Base-by-base conservation (phyloP, 805 yeast genomes). In the Starmerella tilneyi region DNA sequence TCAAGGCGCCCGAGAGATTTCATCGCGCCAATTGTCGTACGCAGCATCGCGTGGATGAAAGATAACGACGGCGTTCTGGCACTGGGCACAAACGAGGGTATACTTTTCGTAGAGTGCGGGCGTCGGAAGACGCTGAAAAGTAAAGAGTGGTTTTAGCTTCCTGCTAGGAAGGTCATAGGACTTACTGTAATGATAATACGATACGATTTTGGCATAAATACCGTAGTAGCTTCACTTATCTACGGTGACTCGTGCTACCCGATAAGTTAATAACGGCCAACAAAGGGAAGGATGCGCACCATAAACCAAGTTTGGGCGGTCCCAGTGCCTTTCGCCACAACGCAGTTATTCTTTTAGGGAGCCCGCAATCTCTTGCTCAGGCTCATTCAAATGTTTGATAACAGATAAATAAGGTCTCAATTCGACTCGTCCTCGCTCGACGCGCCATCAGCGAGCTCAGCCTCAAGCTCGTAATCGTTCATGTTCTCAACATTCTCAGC, bases 401-500 rank as follows among this genome's bases (percentile, higher is more conserved):
- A n/a, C n/a, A n/a, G n/a, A n/a, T n/a, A n/a, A n/a, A n/a, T n/a
- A n/a, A n/a, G 11, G 27, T 32, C 31, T 5, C n/a, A 32, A 7
- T n/a, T 11, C 27, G 17, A 19, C 6, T 42, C 41, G 3, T 43
- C 40, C 22, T 41, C 47, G 16, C 30, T n/a, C 8, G 27, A n/a
- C n/a, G n/a, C 41, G 4, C 23, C 36, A 8, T 26, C 41, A 4
- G 51, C 57, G 5, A 47, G 44, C 43, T 59, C 66, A 7, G 60
- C 56, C 28, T 59, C 64, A 2, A 59, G 53, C 37, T 59, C 65
- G 38, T 55, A 54, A 40, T 62, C 65, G 47, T 56, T 58, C 63
- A 59, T 59, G 9, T 54, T 54, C 50, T 70, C 75, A 50, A 74
- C 68, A 45, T 71, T 74, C 45, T 33, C 44, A 7, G 21, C 35